Conservation (phyloP, 495 filamentous ascomycete genomes). For the Thermothielavioides terrestris region DNA sequence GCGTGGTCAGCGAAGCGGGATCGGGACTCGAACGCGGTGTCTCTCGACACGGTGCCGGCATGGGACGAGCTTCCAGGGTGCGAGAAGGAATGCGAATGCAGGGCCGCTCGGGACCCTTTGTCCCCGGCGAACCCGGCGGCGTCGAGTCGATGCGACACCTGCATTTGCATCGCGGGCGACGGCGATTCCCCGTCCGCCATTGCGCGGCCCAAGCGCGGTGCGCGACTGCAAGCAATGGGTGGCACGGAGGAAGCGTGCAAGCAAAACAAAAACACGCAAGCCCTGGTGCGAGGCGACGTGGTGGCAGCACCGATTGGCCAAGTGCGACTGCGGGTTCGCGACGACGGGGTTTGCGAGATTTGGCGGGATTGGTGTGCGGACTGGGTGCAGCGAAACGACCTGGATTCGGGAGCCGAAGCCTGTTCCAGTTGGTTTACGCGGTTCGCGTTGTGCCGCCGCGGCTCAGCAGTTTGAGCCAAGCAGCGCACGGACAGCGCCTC, state of each 20-base stretch:
- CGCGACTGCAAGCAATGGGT: background rate
- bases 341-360: constrained; percentile 22
- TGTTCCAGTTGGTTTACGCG: constrained; percentile 28
- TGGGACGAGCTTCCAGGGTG: constrained; percentile 10
- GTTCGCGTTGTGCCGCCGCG: constrained; percentile 29
- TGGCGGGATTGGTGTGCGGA: constrained; percentile 16
- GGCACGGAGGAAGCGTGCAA: background rate
- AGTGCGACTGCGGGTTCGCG: constrained; percentile 1
- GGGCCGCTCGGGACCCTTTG: constrained; percentile 16
- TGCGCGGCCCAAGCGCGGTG: too few relatives aligned
- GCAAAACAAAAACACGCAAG: constrained; percentile 9
- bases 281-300: constrained; percentile 3
- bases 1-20: constrained; percentile 10
- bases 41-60: background rate
- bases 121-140: constrained; percentile 17
- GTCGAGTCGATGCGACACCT: constrained; percentile 21
- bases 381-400: too few relatives aligned
- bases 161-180: too few relatives aligned
- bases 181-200: constrained; percentile 22
- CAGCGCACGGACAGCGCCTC: constrained; percentile 11
- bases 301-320: constrained; percentile 9
- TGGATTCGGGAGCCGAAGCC: too few relatives aligned
- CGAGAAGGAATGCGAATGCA: constrained; percentile 10
- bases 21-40: constrained; percentile 1
- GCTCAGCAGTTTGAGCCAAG: constrained; percentile 16